Base-by-base conservation (phyloP, 192 early-diverging fungal species). In the Backusella circina region DNA sequence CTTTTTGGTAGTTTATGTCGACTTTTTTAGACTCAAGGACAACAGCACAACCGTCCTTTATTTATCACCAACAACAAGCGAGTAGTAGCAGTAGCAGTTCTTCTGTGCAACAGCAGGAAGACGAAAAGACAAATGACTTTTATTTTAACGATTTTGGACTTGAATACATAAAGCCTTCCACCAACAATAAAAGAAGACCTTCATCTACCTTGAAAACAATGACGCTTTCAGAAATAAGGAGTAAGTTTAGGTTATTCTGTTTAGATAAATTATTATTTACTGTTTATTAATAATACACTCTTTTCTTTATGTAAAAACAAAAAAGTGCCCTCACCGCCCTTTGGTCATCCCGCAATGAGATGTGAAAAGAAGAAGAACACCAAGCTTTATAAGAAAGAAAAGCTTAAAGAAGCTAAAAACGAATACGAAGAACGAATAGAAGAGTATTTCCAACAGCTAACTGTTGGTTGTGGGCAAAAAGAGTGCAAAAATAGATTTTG, bases 371-470 rank as follows among this genome's bases (percentile, higher is more conserved):
- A 74, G 30, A 37, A 64, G 8, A 74, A 30, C 23, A 31, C 13
- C 32, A 74, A 41, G 18, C 61, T 37, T 28, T 54, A 73, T 26
- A 74, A 51, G 26, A 66, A 39, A 33, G 38, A 74, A 28, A 65
- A 64, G 28, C 21, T 74, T 5, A 74, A 66, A n/a, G 38, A 74
- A 6, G 73, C 73, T 5, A 74, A 66, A 31, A 36, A 66, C 15
- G 64, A 65, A 41, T 74, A 74, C n/a, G 73, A 74, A 41, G 35
- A 38, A 6, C 31, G 36, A n/a, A 66, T 74, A 30, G 64, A 74
- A 65, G 31, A 74, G 8, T 74, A 74, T 32, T 74, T 44, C 65
- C 54, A 39, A 32, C 73, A 74, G 23, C 30, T 74, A n/a, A 74
- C 64, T 9, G 32, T 65, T 16, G 73, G 73, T 18, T 74, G 73